These are phyloP conservation scores for Tuber melanosporum DNA, from an alignment of 495 filamentous ascomycete species.

Conservation along the genomic window DNA sequence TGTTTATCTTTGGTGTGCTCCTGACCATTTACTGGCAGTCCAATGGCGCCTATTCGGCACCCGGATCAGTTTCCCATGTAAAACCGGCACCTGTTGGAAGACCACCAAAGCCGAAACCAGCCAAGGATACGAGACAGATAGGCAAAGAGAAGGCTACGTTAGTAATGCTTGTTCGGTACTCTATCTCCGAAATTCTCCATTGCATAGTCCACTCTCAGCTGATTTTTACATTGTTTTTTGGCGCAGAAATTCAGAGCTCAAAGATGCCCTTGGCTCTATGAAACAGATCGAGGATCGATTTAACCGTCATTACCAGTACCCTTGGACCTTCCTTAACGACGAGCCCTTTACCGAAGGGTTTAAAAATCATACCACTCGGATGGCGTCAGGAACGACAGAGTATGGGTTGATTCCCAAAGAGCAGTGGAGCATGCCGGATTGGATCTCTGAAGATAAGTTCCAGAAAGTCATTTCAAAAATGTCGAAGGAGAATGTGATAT, in stretches of 20 bases:
- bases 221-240: slow-evolving; percentile 16
- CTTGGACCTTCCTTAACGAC: slow-evolving; percentile 99
- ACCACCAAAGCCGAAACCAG: not conserved
- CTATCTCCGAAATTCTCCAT: slow-evolving; percentile 7
- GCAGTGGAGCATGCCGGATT: slow-evolving; percentile 84
- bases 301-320: slow-evolving; percentile 97
- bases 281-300: slow-evolving; percentile 42
- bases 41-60: slow-evolving; percentile 22
- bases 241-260: slow-evolving; percentile 37
- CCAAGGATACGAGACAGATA: slow-evolving; percentile 23
- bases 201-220: slow-evolving; percentile 21
- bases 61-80: not conserved
- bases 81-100: slow-evolving; percentile 1
- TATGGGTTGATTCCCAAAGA: slow-evolving; percentile 76
- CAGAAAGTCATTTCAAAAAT: slow-evolving; percentile 74
- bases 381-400: slow-evolving; percentile 38
- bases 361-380: slow-evolving; percentile 26
- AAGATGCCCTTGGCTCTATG: slow-evolving; percentile 39
- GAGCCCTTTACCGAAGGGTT: slow-evolving; percentile 78
- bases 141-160: slow-evolving; percentile 40
- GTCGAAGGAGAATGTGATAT: slow-evolving; percentile 78
- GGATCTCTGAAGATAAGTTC: slow-evolving; percentile 84
- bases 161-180: slow-evolving; percentile 40
- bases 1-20: slow-evolving; percentile 28
- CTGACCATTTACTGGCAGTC: slow-evolving; percentile 30